phyloP scores from a whole-genome alignment of 2,329 filamentous ascomycete genomes.

The Elsinoe australis region DNA sequence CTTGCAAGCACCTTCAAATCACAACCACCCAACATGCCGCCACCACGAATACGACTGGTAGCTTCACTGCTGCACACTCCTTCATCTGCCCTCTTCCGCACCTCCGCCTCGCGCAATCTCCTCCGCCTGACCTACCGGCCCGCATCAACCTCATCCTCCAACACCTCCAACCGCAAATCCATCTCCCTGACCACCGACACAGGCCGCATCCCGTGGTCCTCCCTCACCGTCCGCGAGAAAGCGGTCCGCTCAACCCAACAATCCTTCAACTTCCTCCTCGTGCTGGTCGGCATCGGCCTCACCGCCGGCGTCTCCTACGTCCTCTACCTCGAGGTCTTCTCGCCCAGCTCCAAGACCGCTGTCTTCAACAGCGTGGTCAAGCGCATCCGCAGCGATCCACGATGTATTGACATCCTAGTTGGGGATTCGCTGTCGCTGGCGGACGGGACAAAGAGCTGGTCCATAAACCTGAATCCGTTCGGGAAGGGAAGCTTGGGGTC shows the following conservation, averaged over 20 bases:
- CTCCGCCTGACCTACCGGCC: constrained; percentile 17
- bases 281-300: constrained; percentile 64
- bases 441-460: constrained; percentile 12
- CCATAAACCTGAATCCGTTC: constrained; percentile 41
- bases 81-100: too few species aligned
- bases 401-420: constrained; percentile 67
- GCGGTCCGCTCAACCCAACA: constrained; percentile 80
- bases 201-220: constrained; percentile 70
- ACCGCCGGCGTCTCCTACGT: constrained; percentile 73
- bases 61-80: too few species aligned
- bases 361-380: constrained; percentile 84
- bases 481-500: constrained; percentile 17
- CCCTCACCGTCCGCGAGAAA: constrained; percentile 71
- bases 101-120: not conserved
- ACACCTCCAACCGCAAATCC: constrained; percentile 48
- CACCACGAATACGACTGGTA: constrained; percentile 15
- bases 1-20: not conserved
- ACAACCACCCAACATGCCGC: not conserved
- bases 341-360: constrained; percentile 67
- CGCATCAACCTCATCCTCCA: constrained; percentile 27
- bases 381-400: constrained; percentile 63
- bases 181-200: constrained; percentile 83
- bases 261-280: constrained; percentile 75
- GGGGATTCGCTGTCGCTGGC: constrained; percentile 34
- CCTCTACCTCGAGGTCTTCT: constrained; percentile 75